Evolutionary conservation across 1,284 basidiomycete species (phyloP).

Genomic region (Ganoderma lucidum): DNA sequence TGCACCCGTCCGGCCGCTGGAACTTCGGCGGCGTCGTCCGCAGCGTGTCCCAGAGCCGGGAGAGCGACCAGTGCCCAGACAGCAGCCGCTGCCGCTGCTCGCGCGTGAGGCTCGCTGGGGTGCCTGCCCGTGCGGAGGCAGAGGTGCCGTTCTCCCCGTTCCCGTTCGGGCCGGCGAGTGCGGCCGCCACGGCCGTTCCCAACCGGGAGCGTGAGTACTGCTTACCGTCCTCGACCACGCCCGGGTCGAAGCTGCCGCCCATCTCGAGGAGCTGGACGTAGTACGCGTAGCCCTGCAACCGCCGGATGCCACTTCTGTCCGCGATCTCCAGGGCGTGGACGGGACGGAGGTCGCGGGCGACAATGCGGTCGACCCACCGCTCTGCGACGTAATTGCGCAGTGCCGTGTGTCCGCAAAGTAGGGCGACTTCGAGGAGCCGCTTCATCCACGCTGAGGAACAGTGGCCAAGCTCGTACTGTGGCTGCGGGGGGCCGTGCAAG

Average conservation of each 20-base stretch:
- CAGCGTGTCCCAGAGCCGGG: constrained; percentile 40
- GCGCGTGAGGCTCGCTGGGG: constrained; percentile 32
- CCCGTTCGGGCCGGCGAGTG: constrained; percentile 13
- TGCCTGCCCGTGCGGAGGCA: constrained; percentile 11
- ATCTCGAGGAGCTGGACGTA: constrained; percentile 42
- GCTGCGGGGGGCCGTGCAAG: constrained; percentile 31
- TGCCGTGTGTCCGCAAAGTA: constrained; percentile 39
- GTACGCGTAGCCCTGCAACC: constrained; percentile 40
- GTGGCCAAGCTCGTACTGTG: constrained; percentile 20
- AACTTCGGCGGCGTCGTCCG: constrained; percentile 37
- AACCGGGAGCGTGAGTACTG: constrained; percentile 20
- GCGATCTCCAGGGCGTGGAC: constrained; percentile 39
- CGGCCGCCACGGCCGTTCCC: constrained; percentile 6
- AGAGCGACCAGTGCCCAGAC: constrained; percentile 41
- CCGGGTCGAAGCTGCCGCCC: constrained; percentile 31
- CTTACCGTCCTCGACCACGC: constrained; percentile 28
- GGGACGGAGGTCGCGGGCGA: constrained; percentile 33
- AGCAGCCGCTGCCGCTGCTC: constrained; percentile 40
- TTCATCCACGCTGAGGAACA: constrained; percentile 36
- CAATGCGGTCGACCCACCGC: constrained; percentile 38
- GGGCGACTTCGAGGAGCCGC: constrained; percentile 42
- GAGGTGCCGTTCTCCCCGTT: not conserved
- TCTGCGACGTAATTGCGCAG: constrained; percentile 37
- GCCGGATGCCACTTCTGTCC: constrained; percentile 34
- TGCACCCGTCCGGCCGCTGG: constrained; percentile 40